Conservation (phyloP, 495 filamentous ascomycete genomes). For the Aspergillus leporis region DNA sequence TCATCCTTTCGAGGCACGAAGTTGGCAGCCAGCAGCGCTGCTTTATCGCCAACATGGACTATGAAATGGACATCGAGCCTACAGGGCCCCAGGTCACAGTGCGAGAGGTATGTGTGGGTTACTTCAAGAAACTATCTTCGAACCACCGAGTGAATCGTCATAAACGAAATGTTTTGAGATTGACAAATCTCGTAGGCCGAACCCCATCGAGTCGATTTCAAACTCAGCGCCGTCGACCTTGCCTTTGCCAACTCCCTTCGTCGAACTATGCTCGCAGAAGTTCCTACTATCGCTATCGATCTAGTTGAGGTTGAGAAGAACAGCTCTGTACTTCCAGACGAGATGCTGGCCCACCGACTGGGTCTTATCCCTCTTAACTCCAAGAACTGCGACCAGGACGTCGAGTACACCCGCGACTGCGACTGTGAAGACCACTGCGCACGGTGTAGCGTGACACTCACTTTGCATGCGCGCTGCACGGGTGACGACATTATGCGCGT, state of each 20-base stretch:
- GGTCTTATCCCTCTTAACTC: constrained; percentile 88
- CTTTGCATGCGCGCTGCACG: constrained; percentile 79
- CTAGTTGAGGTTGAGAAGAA: constrained; percentile 90
- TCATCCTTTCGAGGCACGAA: constrained; percentile 12
- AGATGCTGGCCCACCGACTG: constrained; percentile 91
- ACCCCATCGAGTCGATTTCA: constrained; percentile 72
- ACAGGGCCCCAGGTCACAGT: constrained; percentile 69
- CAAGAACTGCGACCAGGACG: constrained; percentile 74
- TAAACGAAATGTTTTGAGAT: constrained; percentile 6
- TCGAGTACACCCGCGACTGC: constrained; percentile 92
- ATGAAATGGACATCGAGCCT: constrained; percentile 69
- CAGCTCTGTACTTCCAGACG: constrained; percentile 91
- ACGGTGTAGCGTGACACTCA: constrained; percentile 80
- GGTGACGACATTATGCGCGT: constrained; percentile 83
- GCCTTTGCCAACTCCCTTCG: constrained; percentile 94
- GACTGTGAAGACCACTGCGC: constrained; percentile 93
- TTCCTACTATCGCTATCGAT: constrained; percentile 94
- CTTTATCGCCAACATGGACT: constrained; percentile 56
- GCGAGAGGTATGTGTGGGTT: constrained; percentile 56
- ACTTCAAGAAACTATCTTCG: not conserved
- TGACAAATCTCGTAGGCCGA: constrained; percentile 58
- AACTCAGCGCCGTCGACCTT: constrained; percentile 76
- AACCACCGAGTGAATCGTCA: not conserved
- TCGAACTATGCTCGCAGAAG: constrained; percentile 88
- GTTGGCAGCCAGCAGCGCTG: constrained; percentile 30